Conservation (phyloP, 2,329 filamentous ascomycete genomes). For the Colletotrichum paranaense region DNA sequence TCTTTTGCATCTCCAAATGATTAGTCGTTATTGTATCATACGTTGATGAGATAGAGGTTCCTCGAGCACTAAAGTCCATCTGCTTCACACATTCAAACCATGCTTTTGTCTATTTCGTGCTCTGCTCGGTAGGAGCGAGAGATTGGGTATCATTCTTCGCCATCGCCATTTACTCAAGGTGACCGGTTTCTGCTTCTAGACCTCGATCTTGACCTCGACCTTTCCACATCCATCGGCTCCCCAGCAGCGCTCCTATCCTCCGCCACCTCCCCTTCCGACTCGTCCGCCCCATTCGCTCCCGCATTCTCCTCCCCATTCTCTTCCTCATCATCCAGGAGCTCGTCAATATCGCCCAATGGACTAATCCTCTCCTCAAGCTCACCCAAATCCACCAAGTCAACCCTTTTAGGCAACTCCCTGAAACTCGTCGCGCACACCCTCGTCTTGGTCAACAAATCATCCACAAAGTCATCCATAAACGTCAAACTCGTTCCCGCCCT, state of each 20-base stretch:
- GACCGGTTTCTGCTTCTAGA: slow-evolving; percentile 28
- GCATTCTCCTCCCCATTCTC: slow-evolving; percentile 46
- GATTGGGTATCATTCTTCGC: slow-evolving; percentile 23
- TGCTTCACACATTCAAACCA: neutral
- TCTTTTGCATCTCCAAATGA: neutral
- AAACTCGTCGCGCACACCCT: slow-evolving; percentile 91
- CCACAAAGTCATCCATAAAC: slow-evolving; percentile 91
- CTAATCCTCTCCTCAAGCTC: slow-evolving; percentile 87
- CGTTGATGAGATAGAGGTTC: neutral
- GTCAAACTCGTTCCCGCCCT: slow-evolving; percentile 81
- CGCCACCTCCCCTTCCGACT: slow-evolving; percentile 54
- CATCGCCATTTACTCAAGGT: neutral
- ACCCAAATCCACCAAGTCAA: slow-evolving; percentile 89
- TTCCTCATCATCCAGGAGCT: slow-evolving; percentile 70
- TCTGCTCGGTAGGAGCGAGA: neutral
- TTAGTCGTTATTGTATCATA: neutral
- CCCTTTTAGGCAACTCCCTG: slow-evolving; percentile 88
- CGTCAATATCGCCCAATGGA: slow-evolving; percentile 83
- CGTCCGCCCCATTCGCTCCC: slow-evolving; percentile 39
- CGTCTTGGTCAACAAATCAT: slow-evolving; percentile 89
- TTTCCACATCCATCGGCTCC: slow-evolving; percentile 51
- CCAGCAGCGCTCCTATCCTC: slow-evolving; percentile 38
- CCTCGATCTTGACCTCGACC: slow-evolving; percentile 33
- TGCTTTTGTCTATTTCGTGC: neutral
- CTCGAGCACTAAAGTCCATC: neutral